Conservation (phyloP, 2,329 filamentous ascomycete genomes). For the Paraphoma sp. region DNA sequence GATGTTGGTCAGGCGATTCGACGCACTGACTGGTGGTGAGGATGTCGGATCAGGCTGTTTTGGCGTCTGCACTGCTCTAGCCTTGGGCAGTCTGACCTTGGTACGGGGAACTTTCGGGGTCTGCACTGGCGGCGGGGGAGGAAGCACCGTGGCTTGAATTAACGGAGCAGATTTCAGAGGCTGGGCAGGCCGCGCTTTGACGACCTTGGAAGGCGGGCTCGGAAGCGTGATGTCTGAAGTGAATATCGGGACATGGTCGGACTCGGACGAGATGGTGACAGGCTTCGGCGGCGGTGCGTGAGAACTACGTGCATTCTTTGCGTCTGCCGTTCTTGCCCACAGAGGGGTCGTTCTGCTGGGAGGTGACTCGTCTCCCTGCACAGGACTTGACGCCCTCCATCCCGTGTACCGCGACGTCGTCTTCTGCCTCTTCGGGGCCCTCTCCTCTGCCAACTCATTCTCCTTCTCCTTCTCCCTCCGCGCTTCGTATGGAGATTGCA, state of each 20-base stretch:
- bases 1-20: constrained; percentile 46
- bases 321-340: constrained; percentile 31
- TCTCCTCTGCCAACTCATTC: constrained; percentile 40
- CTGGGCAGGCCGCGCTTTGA: neutral
- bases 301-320: constrained; percentile 24
- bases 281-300: constrained; percentile 34
- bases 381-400: constrained; percentile 23
- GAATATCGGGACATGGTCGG: constrained; percentile 21
- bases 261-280: constrained; percentile 47
- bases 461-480: constrained; percentile 35
- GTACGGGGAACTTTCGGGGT: constrained; percentile 32
- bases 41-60: constrained; percentile 33
- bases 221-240: constrained; percentile 35
- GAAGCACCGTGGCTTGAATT: constrained; percentile 1
- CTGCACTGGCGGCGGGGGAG: constrained; percentile 6
- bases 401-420: constrained; percentile 14
- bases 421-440: constrained; percentile 50
- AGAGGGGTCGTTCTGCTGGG: constrained; percentile 23
- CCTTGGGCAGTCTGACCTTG: constrained; percentile 32
- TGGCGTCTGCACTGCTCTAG: constrained; percentile 31
- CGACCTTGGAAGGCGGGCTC: constrained; percentile 20
- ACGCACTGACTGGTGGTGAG: constrained; percentile 47
- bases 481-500: constrained; percentile 72
- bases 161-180: constrained; percentile 7
- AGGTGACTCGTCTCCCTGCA: constrained; percentile 9